Percentiles rank a stretch among this genome's conserved stretches.
These are phyloP conservation scores for Pichia ethanolica DNA, from an alignment of 805 yeast species.

Conservation along the genomic window DNA sequence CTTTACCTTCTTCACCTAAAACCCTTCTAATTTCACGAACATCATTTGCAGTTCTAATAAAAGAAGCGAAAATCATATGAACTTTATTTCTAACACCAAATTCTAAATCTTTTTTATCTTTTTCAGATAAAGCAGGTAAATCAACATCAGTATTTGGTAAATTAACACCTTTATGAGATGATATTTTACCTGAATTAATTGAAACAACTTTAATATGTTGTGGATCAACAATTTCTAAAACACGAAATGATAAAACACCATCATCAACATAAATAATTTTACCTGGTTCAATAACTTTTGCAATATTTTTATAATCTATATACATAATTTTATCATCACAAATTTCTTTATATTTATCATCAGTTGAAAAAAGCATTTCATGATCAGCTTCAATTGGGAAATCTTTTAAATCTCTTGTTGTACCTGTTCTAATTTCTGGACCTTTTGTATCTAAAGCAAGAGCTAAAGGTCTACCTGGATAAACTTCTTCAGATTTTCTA, in stretches of 20 bases:
- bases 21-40: constrained; percentile 86
- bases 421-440: constrained; percentile 98
- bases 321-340: constrained; percentile 80
- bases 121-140: constrained; percentile 94
- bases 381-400: constrained; percentile 79
- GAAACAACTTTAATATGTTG: constrained; percentile 80
- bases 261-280: constrained; percentile 92
- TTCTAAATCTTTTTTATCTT: constrained; percentile 84
- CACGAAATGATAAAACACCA: constrained; percentile 95
- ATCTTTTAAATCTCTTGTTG: constrained; percentile 73
- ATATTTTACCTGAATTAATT: constrained; percentile 90
- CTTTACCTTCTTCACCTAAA: constrained; percentile 93
- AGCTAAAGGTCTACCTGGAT: constrained; percentile 94
- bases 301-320: constrained; percentile 92
- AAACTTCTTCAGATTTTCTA: constrained; percentile 83
- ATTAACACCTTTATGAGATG: constrained; percentile 98
- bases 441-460: constrained; percentile 99
- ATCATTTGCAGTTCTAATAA: constrained; percentile 92
- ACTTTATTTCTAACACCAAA: constrained; percentile 97
- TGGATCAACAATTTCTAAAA: constrained; percentile 72
- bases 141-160: constrained; percentile 98
- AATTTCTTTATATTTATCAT: constrained; percentile 61
- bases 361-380: constrained; percentile 90
- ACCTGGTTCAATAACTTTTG: constrained; percentile 86
- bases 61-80: constrained; percentile 97